phyloP scores from a whole-genome alignment of 495 filamentous ascomycete genomes.

The Geopyxis carbonaria region DNA sequence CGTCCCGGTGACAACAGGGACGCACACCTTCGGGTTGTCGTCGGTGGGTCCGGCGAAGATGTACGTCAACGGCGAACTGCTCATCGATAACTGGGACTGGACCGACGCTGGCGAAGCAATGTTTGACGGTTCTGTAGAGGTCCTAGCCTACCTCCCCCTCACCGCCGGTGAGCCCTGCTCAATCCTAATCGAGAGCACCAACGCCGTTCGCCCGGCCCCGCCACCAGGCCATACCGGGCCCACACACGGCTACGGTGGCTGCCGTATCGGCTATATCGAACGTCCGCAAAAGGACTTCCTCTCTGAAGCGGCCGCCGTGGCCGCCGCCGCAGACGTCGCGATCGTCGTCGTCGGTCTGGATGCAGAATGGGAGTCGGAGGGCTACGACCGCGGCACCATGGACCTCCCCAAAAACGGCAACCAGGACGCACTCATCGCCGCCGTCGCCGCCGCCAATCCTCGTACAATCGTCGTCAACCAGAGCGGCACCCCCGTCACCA shows the following conservation, averaged over 20 bases:
- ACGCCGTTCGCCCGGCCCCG: constrained; percentile 38
- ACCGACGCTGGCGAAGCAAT: constrained; percentile 47
- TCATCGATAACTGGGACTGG: constrained; percentile 61
- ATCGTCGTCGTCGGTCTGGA: constrained; percentile 67
- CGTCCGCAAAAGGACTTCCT: constrained; percentile 53
- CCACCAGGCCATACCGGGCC: constrained; percentile 35
- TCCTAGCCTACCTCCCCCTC: constrained; percentile 31
- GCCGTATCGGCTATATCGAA: constrained; percentile 59
- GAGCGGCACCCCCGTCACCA: constrained; percentile 66
- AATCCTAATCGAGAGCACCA: constrained; percentile 41
- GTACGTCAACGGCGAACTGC: constrained; percentile 48
- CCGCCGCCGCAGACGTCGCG: constrained; percentile 53
- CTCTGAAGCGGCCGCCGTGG: constrained; percentile 50
- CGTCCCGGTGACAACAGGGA: constrained; percentile 37
- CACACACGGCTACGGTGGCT: constrained; percentile 50
- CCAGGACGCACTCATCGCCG: constrained; percentile 56
- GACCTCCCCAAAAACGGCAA: constrained; percentile 52
- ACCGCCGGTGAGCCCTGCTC: constrained; percentile 33
- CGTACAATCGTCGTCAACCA: constrained; percentile 65
- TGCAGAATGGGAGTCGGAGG: constrained; percentile 78
- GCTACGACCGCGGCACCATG: constrained; percentile 70
- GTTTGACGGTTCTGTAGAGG: constrained; percentile 41
- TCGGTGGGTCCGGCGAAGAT: constrained; percentile 57
- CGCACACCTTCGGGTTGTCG: constrained; percentile 60
- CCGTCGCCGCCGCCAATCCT: constrained; percentile 53